These are phyloP conservation scores for Coniferiporia weirii DNA, from an alignment of 1,284 basidiomycete species.

Conservation along the genomic window DNA sequence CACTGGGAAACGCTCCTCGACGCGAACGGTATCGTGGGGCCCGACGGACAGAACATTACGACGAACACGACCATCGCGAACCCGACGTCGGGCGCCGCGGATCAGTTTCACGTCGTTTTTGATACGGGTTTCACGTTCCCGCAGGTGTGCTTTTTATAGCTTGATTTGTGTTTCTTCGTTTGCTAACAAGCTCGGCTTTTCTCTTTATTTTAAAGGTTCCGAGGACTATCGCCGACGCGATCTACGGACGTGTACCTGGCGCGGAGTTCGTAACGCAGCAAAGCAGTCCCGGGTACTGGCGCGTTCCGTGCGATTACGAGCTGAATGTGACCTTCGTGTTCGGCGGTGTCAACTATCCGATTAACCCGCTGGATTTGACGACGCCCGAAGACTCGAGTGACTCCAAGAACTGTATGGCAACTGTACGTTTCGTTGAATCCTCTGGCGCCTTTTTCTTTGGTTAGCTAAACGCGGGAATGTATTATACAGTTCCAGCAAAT, in stretches of 20 bases:
- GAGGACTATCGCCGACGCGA: slow-evolving; percentile 22
- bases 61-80: slow-evolving; percentile 17
- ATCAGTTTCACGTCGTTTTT: slow-evolving; percentile 20
- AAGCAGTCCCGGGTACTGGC: slow-evolving; percentile 19
- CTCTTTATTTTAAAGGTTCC: slow-evolving; percentile 12
- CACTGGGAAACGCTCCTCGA: slow-evolving; percentile 23
- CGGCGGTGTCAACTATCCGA: slow-evolving; percentile 20
- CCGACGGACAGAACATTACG: slow-evolving; percentile 22
- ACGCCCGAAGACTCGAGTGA: slow-evolving; percentile 1
- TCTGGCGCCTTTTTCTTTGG: neutral
- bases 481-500: slow-evolving; percentile 22
- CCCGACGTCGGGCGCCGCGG: slow-evolving; percentile 13
- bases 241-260: slow-evolving; percentile 23
- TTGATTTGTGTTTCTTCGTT: neutral
- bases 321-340: slow-evolving; percentile 22
- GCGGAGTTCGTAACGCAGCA: slow-evolving; percentile 17
- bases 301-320: slow-evolving; percentile 24
- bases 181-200: slow-evolving; percentile 9
- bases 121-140: slow-evolving; percentile 23
- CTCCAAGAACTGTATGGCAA: slow-evolving; percentile 15
- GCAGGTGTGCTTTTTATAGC: slow-evolving; percentile 7
- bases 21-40: slow-evolving; percentile 21
- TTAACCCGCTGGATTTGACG: slow-evolving; percentile 22
- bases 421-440: slow-evolving; percentile 14
- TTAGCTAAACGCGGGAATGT: slow-evolving; percentile 12